A percentile compares a stretch with the other conserved stretches of the same genome.
phyloP scores from a whole-genome alignment of 1,139 yeast genomes.

The Geotrichum restrictum region DNA sequence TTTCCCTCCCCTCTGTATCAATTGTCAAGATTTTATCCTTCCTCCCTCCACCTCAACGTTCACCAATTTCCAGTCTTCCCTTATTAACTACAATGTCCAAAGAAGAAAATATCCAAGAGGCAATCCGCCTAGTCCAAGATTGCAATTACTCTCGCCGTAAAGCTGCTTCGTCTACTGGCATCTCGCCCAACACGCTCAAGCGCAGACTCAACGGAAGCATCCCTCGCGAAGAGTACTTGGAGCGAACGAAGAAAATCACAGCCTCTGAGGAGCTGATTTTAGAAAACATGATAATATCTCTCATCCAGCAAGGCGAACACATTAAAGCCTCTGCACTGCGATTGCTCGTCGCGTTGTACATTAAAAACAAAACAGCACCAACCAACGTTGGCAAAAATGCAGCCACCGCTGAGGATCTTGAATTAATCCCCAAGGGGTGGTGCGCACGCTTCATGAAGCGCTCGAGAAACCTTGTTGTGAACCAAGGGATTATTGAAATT shows the following conservation, averaged over 20 bases:
- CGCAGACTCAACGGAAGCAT: slow-evolving; percentile 23
- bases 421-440: slow-evolving; percentile 22
- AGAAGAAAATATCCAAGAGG: slow-evolving; percentile 21
- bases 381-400: slow-evolving; percentile 6
- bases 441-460: slow-evolving; percentile 22
- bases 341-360: slow-evolving; percentile 20
- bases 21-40: not conserved
- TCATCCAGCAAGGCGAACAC: slow-evolving; percentile 22
- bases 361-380: slow-evolving; percentile 18
- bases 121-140: slow-evolving; percentile 21
- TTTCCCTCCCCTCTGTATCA: not conserved
- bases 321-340: slow-evolving; percentile 20
- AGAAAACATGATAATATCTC: slow-evolving; percentile 20
- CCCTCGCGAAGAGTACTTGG: slow-evolving; percentile 22
- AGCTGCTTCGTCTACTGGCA: slow-evolving; percentile 22
- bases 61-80: not conserved
- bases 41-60: not conserved
- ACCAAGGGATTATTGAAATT: slow-evolving; percentile 16
- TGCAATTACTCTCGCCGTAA: slow-evolving; percentile 20
- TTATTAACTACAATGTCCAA: slow-evolving; percentile 5
- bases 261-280: slow-evolving; percentile 20
- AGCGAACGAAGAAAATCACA: slow-evolving; percentile 21
- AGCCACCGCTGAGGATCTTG: slow-evolving; percentile 3
- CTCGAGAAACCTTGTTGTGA: slow-evolving; percentile 13
- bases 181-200: slow-evolving; percentile 22